Evolutionary conservation across 2,329 filamentous ascomycete genomes (phyloP), one percentile per base, ranked within the genome.

Genomic region (Fusarium oxysporum): DNA sequence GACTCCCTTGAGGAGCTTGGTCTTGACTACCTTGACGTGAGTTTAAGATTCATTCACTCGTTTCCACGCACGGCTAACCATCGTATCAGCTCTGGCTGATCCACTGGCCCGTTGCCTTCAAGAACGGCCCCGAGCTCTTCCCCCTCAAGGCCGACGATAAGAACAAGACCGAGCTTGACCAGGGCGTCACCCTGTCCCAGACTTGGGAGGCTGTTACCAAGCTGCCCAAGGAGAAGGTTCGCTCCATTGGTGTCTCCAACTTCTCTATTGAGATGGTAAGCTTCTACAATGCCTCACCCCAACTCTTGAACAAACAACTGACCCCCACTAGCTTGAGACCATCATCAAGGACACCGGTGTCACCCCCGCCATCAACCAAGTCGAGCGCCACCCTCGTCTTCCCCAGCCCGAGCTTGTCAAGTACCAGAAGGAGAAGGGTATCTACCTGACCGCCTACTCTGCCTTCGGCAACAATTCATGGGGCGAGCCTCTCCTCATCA

Each of bases 171-270:
- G 79, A 79, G n/a, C 81, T 89, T 64, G 85, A 87, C 74, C 82
- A 83, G 57, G 77, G 72, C 41, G 82, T 85, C 45, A 81, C 82
- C 63, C 79, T 86, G 47, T 73, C 78, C 12, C 80, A 85, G 67
- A 86, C 85, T 35, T 86, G 85, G 85, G 83, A 83, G 78, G 83
- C 83, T 59, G 77, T 90, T 78, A 88, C 88, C 68, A 83, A 89
- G 81, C 86, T 92, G 21, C 87, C 87, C 68, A 88, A 86, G 74
- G 85, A 83, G 73, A 92, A 92, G 81, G 89, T 88, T 72, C 87
- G 86, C 80, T 89, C 91, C 82, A 89, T 93, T 75, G 92, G 91
- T 79, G 91, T 94, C 72, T 93, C 91, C 81, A 94, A 94, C 86
- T 93, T 93, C 78, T 88, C 85, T 78, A 88, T 92, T 79, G 87